Conservation (phyloP, 441 rosid species). For the Aleurites moluccanus region DNA sequence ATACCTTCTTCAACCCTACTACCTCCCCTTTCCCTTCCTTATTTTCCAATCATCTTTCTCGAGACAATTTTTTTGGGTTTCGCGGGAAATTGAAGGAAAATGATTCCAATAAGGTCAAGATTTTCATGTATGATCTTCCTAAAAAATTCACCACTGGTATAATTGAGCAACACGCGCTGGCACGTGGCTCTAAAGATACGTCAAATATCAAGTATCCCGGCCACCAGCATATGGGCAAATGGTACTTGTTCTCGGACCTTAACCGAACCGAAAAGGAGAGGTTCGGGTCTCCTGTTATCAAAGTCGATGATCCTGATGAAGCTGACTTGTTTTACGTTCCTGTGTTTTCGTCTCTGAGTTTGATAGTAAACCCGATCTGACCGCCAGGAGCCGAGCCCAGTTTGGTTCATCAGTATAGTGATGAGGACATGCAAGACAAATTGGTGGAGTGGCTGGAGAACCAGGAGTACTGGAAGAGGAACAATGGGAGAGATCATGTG, state of each 20-base stretch:
- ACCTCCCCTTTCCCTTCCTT: conserved; percentile 24
- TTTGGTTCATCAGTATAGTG: conserved; percentile 50
- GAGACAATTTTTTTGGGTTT: conserved; percentile 16
- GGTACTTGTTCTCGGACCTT: conserved; percentile 78
- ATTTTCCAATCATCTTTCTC: conserved; percentile 23
- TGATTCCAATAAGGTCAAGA: conserved; percentile 31
- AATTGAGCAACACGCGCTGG: conserved; percentile 68
- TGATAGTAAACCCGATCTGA: conserved; percentile 65
- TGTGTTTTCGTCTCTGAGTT: conserved; percentile 79
- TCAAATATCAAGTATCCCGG: conserved; percentile 71
- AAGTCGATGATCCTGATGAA: conserved; percentile 67
- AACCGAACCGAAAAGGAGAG: conserved; percentile 50
- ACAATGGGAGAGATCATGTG: conserved; percentile 72
- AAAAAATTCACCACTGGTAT: conserved; percentile 67
- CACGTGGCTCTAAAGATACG: conserved; percentile 62
- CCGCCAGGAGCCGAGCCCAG: conserved; percentile 23
- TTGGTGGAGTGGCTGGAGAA: conserved; percentile 76
- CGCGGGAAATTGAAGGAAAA: background rate
- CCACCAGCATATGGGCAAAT: conserved; percentile 96
- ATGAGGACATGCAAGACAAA: conserved; percentile 76
- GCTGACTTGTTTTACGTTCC: conserved; percentile 90
- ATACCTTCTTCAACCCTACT: conserved; percentile 49
- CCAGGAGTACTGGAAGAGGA: conserved; percentile 83
- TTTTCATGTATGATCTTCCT: conserved; percentile 88
- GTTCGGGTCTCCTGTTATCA: conserved; percentile 55